phyloP scores from a whole-genome alignment of 352 stramenopile genomes.

The Pythium phragmitis region DNA sequence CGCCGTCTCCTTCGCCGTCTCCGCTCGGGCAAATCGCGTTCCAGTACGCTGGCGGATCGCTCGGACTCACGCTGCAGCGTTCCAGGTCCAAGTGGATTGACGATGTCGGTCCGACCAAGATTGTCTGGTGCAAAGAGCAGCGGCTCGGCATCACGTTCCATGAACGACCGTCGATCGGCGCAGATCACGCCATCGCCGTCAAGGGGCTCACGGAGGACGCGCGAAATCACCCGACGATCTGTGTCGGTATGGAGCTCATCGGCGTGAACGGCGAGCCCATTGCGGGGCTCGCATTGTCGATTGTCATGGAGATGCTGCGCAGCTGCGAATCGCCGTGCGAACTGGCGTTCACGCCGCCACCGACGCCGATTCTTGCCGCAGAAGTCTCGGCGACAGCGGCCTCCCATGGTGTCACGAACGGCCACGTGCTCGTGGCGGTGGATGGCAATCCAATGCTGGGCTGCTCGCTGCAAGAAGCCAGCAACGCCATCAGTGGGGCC shows the following conservation, averaged over 20 bases:
- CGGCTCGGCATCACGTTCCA: slow-evolving; percentile 53
- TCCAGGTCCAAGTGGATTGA: slow-evolving; percentile 37
- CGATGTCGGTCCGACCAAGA: slow-evolving; percentile 29
- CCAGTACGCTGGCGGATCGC: slow-evolving; percentile 35
- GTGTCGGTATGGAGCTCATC: slow-evolving; percentile 44
- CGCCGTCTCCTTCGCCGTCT: background rate
- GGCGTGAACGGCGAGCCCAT: slow-evolving; percentile 40
- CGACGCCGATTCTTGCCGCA: slow-evolving; percentile 42
- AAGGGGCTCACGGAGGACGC: slow-evolving; percentile 33
- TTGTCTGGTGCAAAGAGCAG: slow-evolving; percentile 45
- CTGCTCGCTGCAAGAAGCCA: slow-evolving; percentile 35
- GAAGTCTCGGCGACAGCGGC: slow-evolving; percentile 31
- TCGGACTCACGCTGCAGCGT: slow-evolving; percentile 44
- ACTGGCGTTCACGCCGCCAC: slow-evolving; percentile 47
- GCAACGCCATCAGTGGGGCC: slow-evolving; percentile 30
- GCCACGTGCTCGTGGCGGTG: slow-evolving; percentile 43
- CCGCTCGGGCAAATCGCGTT: slow-evolving; percentile 12
- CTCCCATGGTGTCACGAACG: slow-evolving; percentile 28
- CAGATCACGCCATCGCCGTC: slow-evolving; percentile 38
- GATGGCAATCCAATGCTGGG: slow-evolving; percentile 38
- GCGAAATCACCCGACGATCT: slow-evolving; percentile 24
- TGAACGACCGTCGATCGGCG: slow-evolving; percentile 24
- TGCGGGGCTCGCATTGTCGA: slow-evolving; percentile 32
- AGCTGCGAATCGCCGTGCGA: slow-evolving; percentile 37
- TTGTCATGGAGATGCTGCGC: slow-evolving; percentile 41